Evolutionary conservation across 441 rosid genomes (phyloP), one percentile per base, ranked within the genome.

Genomic region (Gossypium laxum): DNA sequence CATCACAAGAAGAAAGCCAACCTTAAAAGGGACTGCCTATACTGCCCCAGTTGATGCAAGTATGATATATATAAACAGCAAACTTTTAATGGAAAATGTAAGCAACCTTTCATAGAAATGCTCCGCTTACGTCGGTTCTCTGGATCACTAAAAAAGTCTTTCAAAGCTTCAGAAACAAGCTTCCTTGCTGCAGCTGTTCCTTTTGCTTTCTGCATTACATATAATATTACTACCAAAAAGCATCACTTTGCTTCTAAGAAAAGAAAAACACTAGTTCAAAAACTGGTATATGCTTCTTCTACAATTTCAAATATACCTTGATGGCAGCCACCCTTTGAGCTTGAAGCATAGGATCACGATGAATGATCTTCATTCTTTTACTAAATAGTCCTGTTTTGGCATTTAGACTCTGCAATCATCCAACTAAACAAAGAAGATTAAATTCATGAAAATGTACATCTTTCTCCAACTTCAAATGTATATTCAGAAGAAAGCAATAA

Each of bases 251-350:
- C 24, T 7, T 4, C 47, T 19, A 43, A 43, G 34, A 43, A 34
- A 61, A 38, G 22, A 28, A 28, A 28, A 28, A 4, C 47, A 66
- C 48, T 41, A 59, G 43, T 32, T 56, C 48, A 17, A 63, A 56
- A 22, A 52, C n/a, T 55, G 18, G 18, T 32, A 70, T 18, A 63
- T 66, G 48, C 79, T 28, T 28, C 30, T 26, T 26, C 32, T 28
- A 4, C 32, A 26, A 26, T 28, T 28, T 28, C 30, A 28, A 28
- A 28, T 28, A 65, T 47, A 93, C 98, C 98, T 90, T 91, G 67
- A 93, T 93, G 14, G 96, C 89, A 85, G 97, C 96, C 71, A 89
- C 90, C 76, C 97, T 83, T 74, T 91, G 93, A 11, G 97, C 98
- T 74, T 77, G 94, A 75, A 91, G 97, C 43, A 62, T 84, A 1